Base-by-base conservation (phyloP, 345 rosid species). In the Corchorus olitorius region DNA sequence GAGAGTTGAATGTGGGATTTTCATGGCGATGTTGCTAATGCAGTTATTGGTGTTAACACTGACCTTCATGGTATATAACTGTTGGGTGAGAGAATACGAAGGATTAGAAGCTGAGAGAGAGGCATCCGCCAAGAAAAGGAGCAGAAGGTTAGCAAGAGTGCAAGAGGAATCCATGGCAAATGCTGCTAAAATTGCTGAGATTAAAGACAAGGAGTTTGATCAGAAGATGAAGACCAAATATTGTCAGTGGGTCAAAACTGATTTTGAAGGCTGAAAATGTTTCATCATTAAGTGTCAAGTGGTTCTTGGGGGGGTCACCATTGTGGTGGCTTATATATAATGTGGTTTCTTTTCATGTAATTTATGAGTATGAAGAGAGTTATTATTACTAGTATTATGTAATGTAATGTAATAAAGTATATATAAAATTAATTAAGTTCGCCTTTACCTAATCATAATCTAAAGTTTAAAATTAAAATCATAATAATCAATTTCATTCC, bases 1-100 rank as follows among this genome's bases (percentile, higher is more conserved):
- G 83, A 89, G 96, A 77, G 61, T 87, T 65, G 93, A 89, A 67
- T 89, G 92, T 66, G 92, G 89, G 85, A 56, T 86, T 33, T 75
- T 88, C 74, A 86, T 84, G 92, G 89, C 86, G 8, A 87, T 89
- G 92, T 2, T 82, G 69, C 58, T 84, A 27, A 67, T 87, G 74
- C 92, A 89, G 75, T 8, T 78, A 74, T 65, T 76, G 70, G 92
- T 84, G 35, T 70, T 91, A 73, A 86, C 62, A n/a, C 13, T 87
- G 84, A 83, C 85, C 69, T 88, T 89, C 72, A 78, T 62, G 27
- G 82, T 88, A 43, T 87, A 88, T 17, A 75, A 20, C 8, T 84
- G 82, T 37, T 89, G 90, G 95, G 87, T 88, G 52, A 79, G 88
- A 62, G 90, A 89, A 76, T 86, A 86, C 43, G 80, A 86, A 13